Base-by-base conservation (phyloP, 73 alveolate species). In the Blepharisma stoltei region DNA sequence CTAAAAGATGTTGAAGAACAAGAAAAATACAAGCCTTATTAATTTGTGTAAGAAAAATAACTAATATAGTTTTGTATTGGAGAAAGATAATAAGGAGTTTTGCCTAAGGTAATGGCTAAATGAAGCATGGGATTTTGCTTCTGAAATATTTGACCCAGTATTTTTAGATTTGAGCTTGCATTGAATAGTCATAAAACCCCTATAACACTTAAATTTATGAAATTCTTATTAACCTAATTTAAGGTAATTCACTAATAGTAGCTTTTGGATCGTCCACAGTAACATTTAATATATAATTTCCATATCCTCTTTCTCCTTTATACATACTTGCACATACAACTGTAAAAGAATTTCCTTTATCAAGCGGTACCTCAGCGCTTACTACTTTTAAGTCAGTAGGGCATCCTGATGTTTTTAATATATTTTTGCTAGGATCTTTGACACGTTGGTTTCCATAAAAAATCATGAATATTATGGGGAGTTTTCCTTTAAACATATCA, bases 401-500 rank as follows among this genome's bases (percentile, higher is more conserved):
- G 14, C 50, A 46, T 54, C 70, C 77, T 18, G 78, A 65, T 46
- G 67, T 50, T n/a, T 23, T 78, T 21, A 76, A 37, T 23, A 76
- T 54, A 53, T 67, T 67, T 60, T 68, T 55, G 23, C 54, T 41
- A 0, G 45, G 32, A 50, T 67, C 70, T 6, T 46, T 45, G 6
- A 68, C 86, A 14, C 83, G 52, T 67, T 78, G 38, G 6, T 54
- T 54, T 45, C 86, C 86, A 78, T 43, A 32, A 21, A 66, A 38
- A 27, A 86, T 90, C 81, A 86, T 75, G 76, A 89, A 86, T 85
- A 79, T 76, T 9, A 86, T 83, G 69, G 83, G 53, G 41, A 77
- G 87, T 52, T 86, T 86, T 21, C 94, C 96, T 78, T 82, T 86
- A 75, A 86, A 83, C 86, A 83, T 82, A 55, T 82, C 81, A 9